These are phyloP conservation scores for Lachnellula suecica DNA, from an alignment of 2,329 filamentous ascomycete genomes.

Conservation along the genomic window DNA sequence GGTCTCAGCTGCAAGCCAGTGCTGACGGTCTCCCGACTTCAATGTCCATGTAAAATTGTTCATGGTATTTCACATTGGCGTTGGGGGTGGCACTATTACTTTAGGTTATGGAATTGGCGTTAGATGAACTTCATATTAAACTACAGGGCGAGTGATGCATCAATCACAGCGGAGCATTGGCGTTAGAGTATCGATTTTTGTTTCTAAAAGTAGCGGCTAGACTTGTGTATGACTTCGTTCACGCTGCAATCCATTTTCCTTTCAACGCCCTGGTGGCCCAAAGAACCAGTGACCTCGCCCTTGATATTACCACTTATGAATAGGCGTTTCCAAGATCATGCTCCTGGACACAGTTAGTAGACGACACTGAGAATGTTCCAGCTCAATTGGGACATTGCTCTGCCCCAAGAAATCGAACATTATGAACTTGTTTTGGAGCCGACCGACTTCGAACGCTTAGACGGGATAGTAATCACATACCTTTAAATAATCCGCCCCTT, in stretches of 20 bases:
- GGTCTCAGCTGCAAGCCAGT: slow-evolving; percentile 47
- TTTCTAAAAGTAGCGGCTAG: background rate
- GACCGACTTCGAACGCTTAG: background rate
- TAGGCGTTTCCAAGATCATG: slow-evolving; percentile 66
- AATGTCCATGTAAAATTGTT: slow-evolving; percentile 20
- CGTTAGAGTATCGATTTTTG: background rate
- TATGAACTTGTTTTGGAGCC: too few relatives aligned
- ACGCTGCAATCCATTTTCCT: background rate
- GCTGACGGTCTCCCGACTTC: slow-evolving; percentile 27
- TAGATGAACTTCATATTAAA: background rate
- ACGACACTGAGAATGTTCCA: too few relatives aligned
- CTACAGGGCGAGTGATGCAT: background rate
- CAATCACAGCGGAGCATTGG: background rate
- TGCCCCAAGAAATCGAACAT: too few relatives aligned
- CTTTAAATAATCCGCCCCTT: slow-evolving; percentile 92
- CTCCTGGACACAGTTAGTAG: slow-evolving; percentile 45
- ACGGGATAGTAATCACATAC: slow-evolving; percentile 35
- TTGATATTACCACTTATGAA: slow-evolving; percentile 11
- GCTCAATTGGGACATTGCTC: too few relatives aligned
- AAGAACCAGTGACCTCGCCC: background rate
- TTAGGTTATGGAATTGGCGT: background rate
- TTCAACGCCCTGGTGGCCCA: background rate
- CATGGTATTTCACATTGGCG: slow-evolving; percentile 7
- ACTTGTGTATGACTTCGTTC: background rate
- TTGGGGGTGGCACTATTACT: slow-evolving; percentile 2